A percentile compares a stretch with the other conserved stretches of the same genome.
Conservation (phyloP, 2,329 filamentous ascomycete genomes). For the Bipolaris sorokiniana region DNA sequence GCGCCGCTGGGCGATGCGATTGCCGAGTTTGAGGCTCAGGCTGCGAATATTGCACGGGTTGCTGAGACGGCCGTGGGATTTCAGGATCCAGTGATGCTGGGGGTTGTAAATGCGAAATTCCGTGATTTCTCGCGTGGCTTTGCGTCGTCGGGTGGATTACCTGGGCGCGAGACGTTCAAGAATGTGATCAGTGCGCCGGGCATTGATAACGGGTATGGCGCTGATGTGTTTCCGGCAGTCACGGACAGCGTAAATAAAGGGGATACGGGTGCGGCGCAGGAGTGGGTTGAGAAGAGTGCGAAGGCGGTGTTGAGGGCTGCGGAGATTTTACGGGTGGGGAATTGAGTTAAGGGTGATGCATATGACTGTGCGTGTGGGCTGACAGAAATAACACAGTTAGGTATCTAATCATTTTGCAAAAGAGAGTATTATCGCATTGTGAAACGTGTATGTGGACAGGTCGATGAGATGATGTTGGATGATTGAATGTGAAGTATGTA, state of each 20-base stretch:
- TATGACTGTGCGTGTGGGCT: neutral
- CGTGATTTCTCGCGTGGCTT: neutral
- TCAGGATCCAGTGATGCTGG: neutral
- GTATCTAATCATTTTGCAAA: neutral
- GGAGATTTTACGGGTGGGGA: conserved; percentile 3
- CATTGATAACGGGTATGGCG: conserved; percentile 4
- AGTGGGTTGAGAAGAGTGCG: conserved; percentile 2
- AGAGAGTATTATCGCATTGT: neutral
- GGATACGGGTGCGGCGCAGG: neutral
- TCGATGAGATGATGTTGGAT: too few species aligned
- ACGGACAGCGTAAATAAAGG: conserved; percentile 1
- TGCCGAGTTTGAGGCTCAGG: conserved; percentile 1
- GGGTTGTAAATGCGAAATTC: neutral
- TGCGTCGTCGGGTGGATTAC: neutral
- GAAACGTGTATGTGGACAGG: neutral
- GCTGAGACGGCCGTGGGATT: conserved; percentile 3
- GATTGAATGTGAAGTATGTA: too few species aligned
- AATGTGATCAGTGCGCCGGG: conserved; percentile 3
- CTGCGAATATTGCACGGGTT: neutral
- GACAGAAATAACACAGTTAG: neutral
- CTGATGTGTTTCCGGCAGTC: conserved; percentile 2
- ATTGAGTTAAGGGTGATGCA: neutral
- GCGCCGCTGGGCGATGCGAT: conserved; percentile 1
- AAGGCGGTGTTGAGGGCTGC: conserved; percentile 2
- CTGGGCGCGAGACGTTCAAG: conserved; percentile 1